Percentiles rank a stretch among this genome's conserved stretches.
Evolutionary conservation across 805 yeast genomes (phyloP).

Genomic region (Teunomyces atbi): DNA sequence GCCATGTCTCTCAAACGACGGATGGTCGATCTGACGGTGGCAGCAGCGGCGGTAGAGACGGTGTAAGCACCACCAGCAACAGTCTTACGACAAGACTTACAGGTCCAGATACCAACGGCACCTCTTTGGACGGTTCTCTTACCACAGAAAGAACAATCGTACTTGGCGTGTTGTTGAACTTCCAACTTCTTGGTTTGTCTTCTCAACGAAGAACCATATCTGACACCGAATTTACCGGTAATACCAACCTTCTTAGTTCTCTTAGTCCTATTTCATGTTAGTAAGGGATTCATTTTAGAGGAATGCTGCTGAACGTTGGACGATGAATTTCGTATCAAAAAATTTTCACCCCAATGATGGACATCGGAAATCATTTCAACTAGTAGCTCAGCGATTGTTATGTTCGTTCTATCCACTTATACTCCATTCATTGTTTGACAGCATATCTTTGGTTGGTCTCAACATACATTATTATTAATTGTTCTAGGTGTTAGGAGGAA

Average conservation of each 20-base stretch:
- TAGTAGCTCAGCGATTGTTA: neutral
- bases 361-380: neutral
- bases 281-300: conserved; percentile 21
- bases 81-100: conserved; percentile 92
- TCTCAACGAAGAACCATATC: conserved; percentile 99
- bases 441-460: neutral
- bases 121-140: conserved; percentile 97
- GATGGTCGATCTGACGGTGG: conserved; percentile 99
- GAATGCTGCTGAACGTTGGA: neutral
- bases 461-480: conserved; percentile 16
- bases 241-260: conserved; percentile 99
- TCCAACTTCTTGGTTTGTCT: conserved; percentile 99
- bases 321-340: neutral
- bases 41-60: conserved; percentile 99
- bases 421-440: conserved; percentile 1
- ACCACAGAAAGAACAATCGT: conserved; percentile 99
- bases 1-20: conserved; percentile 99
- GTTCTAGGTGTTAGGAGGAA: conserved; percentile 12
- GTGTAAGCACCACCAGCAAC: conserved; percentile 99
- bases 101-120: conserved; percentile 98
- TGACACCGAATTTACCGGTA: conserved; percentile 99
- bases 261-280: conserved; percentile 80
- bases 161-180: conserved; percentile 97
- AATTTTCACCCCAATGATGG: neutral
- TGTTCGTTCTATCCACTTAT: neutral